Base-by-base conservation (phyloP, 208 protist genomes). In the Wallacemonas sp. region DNA sequence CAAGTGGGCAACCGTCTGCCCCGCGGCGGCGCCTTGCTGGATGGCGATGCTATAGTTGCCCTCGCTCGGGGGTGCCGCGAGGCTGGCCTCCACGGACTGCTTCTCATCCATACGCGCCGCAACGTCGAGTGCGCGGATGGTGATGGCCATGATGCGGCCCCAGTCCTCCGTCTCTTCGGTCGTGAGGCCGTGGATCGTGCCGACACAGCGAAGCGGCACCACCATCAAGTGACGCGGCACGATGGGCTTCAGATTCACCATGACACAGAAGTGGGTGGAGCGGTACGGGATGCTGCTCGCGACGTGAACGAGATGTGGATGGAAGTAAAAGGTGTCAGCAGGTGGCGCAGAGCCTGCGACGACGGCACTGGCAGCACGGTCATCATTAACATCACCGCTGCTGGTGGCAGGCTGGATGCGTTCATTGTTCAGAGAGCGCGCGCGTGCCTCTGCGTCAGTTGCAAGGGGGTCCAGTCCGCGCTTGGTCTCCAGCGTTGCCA, bases 181-280 rank as follows among this genome's bases (percentile, higher is more conserved):
- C 5, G 74, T 80, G 34, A 95, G 78, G 1, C 76, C 79, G 63
- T 85, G 73, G 17, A 95, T 76, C 1, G 85, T 87, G 36, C 78
- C 81, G 0, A 93, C 74, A 62, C 82, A 90, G 44, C 90, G 90
- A 32, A 87, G 80, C 14, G 90, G 90, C 14, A 95, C 85, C 11
- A 95, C 78, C 77, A 95, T 87, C 46, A 95, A 65, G 32, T 95
- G 90, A 21, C 81, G 47, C 17, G 82, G 85, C 17, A 87, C 84
- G 58, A 95, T 87, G 9, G 90, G 90, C 72, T 85, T 92, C 44
- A 92, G 70, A 57, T 93, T 95, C 27, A 93, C 87, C 58, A 95
- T 48, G 12, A 95, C 86, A 38, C 76, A 80, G 64, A 93, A 93
- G 75, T 88, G 64, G 12, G 27, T 6, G 21, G 82, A 84, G 58